Evolutionary conservation across 192 early-diverging fungal species (phyloP).

Genomic region (Diversispora eburnea): DNA sequence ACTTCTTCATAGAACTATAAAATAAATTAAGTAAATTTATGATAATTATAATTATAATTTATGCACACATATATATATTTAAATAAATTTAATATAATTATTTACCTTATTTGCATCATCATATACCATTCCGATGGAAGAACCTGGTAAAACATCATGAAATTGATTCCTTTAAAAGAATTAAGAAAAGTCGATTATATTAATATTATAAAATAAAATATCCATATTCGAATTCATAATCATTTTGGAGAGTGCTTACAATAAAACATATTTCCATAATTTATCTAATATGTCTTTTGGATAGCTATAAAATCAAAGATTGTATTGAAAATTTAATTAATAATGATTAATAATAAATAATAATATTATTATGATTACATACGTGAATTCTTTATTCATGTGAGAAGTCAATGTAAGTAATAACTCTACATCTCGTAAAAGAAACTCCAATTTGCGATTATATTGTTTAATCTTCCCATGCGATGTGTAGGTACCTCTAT

Average conservation of each 20-base stretch:
- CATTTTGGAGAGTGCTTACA: constrained; percentile 45
- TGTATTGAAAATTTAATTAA: constrained; percentile 12
- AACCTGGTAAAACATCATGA: constrained; percentile 95
- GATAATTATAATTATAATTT: constrained; percentile 30
- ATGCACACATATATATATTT: neutral
- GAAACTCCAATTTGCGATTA: constrained; percentile 81
- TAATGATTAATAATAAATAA: neutral
- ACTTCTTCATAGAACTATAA: constrained; percentile 43
- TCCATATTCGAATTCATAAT: neutral
- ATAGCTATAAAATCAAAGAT: constrained; percentile 44
- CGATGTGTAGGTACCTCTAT: constrained; percentile 96
- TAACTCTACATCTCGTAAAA: constrained; percentile 84
- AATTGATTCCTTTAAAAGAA: constrained; percentile 75
- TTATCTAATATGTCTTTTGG: constrained; percentile 72
- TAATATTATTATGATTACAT: neutral
- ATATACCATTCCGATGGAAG: constrained; percentile 87
- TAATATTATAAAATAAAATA: constrained; percentile 11
- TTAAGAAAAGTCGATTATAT: neutral
- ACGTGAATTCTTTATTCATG: constrained; percentile 21
- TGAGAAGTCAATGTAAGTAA: constrained; percentile 51
- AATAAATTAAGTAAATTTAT: constrained; percentile 22
- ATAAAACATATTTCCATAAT: constrained; percentile 84
- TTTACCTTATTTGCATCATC: constrained; percentile 68
- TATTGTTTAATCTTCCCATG: constrained; percentile 81
- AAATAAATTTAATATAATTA: neutral